Percentiles rank a stretch among this genome's conserved stretches.
phyloP scores from a whole-genome alignment of 257 asterid species.

The Gentiana straminea region DNA sequence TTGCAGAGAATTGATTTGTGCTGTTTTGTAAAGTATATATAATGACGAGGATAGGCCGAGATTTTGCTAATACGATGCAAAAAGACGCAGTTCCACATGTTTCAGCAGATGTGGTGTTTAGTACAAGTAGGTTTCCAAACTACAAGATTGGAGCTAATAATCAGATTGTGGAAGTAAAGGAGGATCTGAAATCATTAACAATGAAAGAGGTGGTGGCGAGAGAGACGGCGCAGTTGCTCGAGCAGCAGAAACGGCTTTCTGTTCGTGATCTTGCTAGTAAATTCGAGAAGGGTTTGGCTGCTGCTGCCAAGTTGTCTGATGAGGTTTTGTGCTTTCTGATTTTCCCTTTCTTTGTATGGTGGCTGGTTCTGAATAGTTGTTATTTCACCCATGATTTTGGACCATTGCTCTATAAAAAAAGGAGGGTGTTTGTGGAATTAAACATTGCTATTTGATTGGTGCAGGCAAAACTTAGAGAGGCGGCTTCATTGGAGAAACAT shows the following conservation, averaged over 20 bases:
- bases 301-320: conserved; percentile 80
- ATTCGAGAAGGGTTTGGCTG: conserved; percentile 86
- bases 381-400: too few species aligned
- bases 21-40: conserved; percentile 4
- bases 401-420: background rate
- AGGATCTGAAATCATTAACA: conserved; percentile 35
- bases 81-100: conserved; percentile 68
- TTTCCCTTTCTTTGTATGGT: background rate
- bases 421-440: background rate
- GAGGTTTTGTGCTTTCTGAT: conserved; percentile 32
- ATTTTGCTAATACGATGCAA: conserved; percentile 65
- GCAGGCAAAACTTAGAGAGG: conserved; percentile 82
- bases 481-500: conserved; percentile 83
- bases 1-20: too few species aligned
- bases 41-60: conserved; percentile 82
- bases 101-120: conserved; percentile 73
- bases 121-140: conserved; percentile 66
- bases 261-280: conserved; percentile 89
- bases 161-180: conserved; percentile 71
- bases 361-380: too few species aligned
- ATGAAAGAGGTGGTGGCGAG: conserved; percentile 73
- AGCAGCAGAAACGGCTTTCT: conserved; percentile 81
- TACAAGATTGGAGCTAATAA: conserved; percentile 68
- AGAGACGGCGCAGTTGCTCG: conserved; percentile 63
- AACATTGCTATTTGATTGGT: conserved; percentile 9